Percentiles rank a stretch among this genome's conserved stretches.
Evolutionary conservation across 345 rosid genomes (phyloP).

Genomic region (Heritiera fomes): DNA sequence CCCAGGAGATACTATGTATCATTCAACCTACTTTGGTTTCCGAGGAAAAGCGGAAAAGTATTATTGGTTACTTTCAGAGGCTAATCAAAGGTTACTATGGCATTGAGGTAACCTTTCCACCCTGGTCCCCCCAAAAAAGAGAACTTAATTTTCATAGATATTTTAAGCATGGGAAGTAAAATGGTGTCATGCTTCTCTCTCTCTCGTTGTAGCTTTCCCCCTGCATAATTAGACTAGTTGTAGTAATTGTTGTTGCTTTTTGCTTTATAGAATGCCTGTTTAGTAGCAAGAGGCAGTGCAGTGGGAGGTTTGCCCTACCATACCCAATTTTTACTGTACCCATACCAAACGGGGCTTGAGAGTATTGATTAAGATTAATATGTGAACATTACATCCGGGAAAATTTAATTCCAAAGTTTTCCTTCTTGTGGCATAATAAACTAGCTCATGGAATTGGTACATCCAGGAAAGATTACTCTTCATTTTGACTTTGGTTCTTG

Average conservation of each 20-base stretch:
- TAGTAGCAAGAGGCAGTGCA: not conserved
- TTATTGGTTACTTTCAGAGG: slow-evolving; percentile 53
- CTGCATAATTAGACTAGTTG: not conserved
- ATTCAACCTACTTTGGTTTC: slow-evolving; percentile 70
- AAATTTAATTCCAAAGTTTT: not conserved
- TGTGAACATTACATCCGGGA: not conserved
- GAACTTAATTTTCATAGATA: not conserved
- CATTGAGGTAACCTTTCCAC: slow-evolving; percentile 58
- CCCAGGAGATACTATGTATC: slow-evolving; percentile 61
- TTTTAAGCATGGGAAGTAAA: not conserved
- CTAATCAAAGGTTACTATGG: slow-evolving; percentile 55
- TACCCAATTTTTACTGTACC: not conserved
- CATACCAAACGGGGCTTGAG: not conserved
- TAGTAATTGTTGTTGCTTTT: not conserved
- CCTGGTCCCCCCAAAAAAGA: not conserved
- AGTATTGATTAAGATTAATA: not conserved
- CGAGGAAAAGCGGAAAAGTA: slow-evolving; percentile 60
- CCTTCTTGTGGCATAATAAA: not conserved
- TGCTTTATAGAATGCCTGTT: not conserved
- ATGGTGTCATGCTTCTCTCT: not conserved
- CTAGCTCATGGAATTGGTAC: not conserved
- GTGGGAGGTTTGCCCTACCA: not conserved
- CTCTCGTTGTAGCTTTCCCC: not conserved
- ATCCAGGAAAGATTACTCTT: not conserved
- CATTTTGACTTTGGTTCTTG: not conserved